Base-by-base conservation (phyloP, 2,329 filamentous ascomycete genomes). In the Colletotrichum eremochloae region DNA sequence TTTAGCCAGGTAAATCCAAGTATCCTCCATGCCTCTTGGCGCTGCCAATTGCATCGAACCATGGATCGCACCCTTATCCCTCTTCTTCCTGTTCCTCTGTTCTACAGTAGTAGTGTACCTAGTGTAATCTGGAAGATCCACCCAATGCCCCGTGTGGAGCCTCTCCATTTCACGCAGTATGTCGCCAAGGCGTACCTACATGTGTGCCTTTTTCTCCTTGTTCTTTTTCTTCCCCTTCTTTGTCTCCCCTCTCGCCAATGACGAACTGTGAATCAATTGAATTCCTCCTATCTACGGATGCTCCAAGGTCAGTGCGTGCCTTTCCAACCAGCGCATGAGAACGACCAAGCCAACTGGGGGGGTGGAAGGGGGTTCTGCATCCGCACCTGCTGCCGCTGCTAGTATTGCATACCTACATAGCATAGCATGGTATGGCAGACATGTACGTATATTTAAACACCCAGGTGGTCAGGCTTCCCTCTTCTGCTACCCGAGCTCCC, bases 1-100 rank as follows among this genome's bases (percentile, higher is more conserved):
- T 40, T 44, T 33, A 11, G 33, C 33, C 15, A 52, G 60, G 60
- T 69, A 69, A 53, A 63, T 33, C 53, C 53, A 72, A 33, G 69
- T 72, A 69, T 33, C 31, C 8, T 3, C n/a, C 12, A 3, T 5
- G 15, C 31, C 42, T 44, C 42, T 29, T 5, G 8, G 14, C n/a
- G 5, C 11, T n/a, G 55, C 55, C 62, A 48, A 58, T 62, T 67
- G 68, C 68, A 20, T 57, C 20, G 24, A 36, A 24, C 53, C 29
- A n/a, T 38, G 36, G 18, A 42, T 24, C 31, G 36, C 36, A 18
- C 52, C 40, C 40, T 57, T 31, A 20, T 69, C 61, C 20, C n/a
- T 42, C 24, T 24, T 62, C 38, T 31, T 29, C 56, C 38, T 24
- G 56, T 44, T 44, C n/a, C 31, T 40, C 38, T 20, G 15, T 44